These are phyloP conservation scores for Colletotrichum sp. DNA, from an alignment of 2,329 filamentous ascomycete genomes.

Conservation along the genomic window DNA sequence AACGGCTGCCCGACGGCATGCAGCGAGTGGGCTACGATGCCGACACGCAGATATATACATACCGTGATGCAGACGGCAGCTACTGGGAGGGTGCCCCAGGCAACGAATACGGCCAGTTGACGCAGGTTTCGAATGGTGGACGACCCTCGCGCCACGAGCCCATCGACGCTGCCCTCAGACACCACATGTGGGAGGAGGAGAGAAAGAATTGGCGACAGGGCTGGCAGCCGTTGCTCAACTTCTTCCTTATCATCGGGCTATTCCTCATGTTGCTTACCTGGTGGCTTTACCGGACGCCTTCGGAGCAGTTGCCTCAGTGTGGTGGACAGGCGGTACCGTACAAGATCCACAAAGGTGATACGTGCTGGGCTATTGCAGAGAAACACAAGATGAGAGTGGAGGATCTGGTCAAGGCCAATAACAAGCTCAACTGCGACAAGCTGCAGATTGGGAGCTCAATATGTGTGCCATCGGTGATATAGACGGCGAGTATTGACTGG, in stretches of 20 bases:
- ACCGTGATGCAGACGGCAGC: slow-evolving; percentile 51
- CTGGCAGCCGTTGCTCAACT: slow-evolving; percentile 62
- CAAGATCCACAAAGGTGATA: slow-evolving; percentile 50
- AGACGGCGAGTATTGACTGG: not conserved
- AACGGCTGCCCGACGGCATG: slow-evolving; percentile 61
- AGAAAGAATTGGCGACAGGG: slow-evolving; percentile 55
- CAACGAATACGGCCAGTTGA: slow-evolving; percentile 52
- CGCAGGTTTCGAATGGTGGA: slow-evolving; percentile 38
- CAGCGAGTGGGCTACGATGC: slow-evolving; percentile 61
- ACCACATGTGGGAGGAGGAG: slow-evolving; percentile 12
- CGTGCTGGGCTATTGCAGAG: slow-evolving; percentile 58
- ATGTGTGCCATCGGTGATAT: slow-evolving; percentile 43
- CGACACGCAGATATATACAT: slow-evolving; percentile 58
- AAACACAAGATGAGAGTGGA: slow-evolving; percentile 46
- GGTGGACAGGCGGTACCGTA: slow-evolving; percentile 31
- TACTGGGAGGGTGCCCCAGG: slow-evolving; percentile 57
- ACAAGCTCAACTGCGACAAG: slow-evolving; percentile 50
- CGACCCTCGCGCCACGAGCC: slow-evolving; percentile 31
- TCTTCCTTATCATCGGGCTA: slow-evolving; percentile 58
- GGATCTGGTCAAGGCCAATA: slow-evolving; percentile 49
- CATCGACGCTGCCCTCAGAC: slow-evolving; percentile 28
- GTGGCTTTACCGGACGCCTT: slow-evolving; percentile 43
- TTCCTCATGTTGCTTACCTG: slow-evolving; percentile 56
- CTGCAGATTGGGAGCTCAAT: slow-evolving; percentile 46
- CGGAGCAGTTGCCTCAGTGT: slow-evolving; percentile 8